Percentiles rank a stretch among this genome's conserved stretches.
These are phyloP conservation scores for Tagetes erecta DNA, from an alignment of 129 eudicot species.

Conservation along the genomic window DNA sequence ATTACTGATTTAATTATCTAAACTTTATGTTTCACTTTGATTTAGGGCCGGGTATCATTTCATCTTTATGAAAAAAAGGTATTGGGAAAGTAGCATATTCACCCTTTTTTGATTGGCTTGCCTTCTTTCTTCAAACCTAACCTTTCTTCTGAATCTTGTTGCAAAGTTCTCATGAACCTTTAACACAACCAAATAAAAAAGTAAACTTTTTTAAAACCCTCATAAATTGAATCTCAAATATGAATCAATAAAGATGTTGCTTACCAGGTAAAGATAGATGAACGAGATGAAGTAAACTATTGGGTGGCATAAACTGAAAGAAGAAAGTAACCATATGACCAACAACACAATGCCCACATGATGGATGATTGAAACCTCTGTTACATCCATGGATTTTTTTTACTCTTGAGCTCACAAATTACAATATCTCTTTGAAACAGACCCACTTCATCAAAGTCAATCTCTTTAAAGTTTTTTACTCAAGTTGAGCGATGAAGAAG, in stretches of 20 bases:
- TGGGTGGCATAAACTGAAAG: conserved; percentile 52
- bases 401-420: conserved; percentile 19
- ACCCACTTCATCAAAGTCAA: conserved; percentile 16
- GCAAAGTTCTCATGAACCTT: conserved; percentile 78
- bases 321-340: conserved; percentile 62
- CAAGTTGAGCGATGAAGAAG: too few species aligned
- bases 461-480: background rate
- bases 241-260: background rate
- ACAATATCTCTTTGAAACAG: background rate
- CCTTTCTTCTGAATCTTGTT: conserved; percentile 62
- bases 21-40: conserved; percentile 1
- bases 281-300: conserved; percentile 54
- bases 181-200: background rate
- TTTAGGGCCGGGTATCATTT: background rate
- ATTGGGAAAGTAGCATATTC: conserved; percentile 7
- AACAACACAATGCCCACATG: conserved; percentile 76
- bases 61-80: background rate
- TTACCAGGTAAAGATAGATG: conserved; percentile 72
- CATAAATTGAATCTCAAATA: background rate
- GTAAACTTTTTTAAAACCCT: background rate
- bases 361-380: conserved; percentile 65
- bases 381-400: conserved; percentile 42
- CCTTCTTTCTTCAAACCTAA: conserved; percentile 73
- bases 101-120: conserved; percentile 80
- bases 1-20: background rate